These are phyloP conservation scores for Botrytis elliptica DNA, from an alignment of 2,329 filamentous ascomycete species.

Conservation along the genomic window DNA sequence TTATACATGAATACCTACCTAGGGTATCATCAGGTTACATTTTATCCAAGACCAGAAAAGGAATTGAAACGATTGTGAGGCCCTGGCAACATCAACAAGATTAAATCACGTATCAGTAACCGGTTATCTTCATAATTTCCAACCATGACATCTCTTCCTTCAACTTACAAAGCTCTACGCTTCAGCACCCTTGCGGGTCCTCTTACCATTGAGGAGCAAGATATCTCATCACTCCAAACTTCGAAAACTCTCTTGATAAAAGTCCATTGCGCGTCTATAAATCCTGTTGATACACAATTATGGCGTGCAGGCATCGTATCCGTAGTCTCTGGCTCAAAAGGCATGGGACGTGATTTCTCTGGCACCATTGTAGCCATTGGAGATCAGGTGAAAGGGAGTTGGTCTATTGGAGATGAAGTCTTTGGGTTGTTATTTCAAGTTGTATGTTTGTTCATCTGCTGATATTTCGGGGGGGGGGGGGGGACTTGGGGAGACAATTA, in stretches of 20 bases:
- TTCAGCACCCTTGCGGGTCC: conserved; percentile 28
- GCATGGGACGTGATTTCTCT: conserved; percentile 37
- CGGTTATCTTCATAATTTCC: background rate
- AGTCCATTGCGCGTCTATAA: conserved; percentile 37
- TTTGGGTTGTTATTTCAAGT: conserved; percentile 38
- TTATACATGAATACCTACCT: background rate
- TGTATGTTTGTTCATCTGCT: conserved; percentile 25
- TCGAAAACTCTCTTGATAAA: conserved; percentile 34
- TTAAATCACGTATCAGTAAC: background rate
- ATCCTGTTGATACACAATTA: conserved; percentile 36
- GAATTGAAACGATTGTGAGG: background rate
- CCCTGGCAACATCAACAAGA: background rate
- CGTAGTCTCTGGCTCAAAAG: conserved; percentile 35
- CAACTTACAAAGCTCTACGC: conserved; percentile 25
- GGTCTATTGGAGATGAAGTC: conserved; percentile 41
- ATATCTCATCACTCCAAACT: conserved; percentile 28
- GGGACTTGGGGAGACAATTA: no score
- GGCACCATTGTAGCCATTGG: conserved; percentile 41
- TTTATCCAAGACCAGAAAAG: background rate
- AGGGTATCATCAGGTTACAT: background rate
- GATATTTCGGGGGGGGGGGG: no score
- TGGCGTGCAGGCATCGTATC: conserved; percentile 33
- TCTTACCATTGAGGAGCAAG: conserved; percentile 29
- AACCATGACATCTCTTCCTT: conserved; percentile 14
- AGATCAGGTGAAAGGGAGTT: conserved; percentile 34